Percentiles rank a stretch among this genome's conserved stretches.
phyloP scores from a whole-genome alignment of 371 early-diverging fungal genomes.

The Umbelopsis sp. region DNA sequence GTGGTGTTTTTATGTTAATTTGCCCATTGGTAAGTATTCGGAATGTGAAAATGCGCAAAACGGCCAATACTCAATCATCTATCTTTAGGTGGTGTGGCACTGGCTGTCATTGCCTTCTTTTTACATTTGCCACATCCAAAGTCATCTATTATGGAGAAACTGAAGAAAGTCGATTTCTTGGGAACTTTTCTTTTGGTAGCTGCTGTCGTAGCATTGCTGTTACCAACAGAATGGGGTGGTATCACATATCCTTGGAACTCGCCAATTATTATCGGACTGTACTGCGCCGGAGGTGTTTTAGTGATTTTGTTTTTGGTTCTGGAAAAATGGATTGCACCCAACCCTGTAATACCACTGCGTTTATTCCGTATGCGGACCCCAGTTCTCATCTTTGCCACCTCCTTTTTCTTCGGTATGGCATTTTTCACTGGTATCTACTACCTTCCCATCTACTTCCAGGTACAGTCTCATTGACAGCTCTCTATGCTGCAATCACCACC shows the following conservation, averaged over 20 bases:
- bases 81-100: conserved; percentile 46
- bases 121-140: conserved; percentile 35
- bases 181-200: conserved; percentile 36
- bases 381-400: conserved; percentile 42
- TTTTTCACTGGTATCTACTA: conserved; percentile 63
- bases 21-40: not conserved
- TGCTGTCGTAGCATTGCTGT: conserved; percentile 41
- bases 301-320: conserved; percentile 39
- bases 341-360: conserved; percentile 60
- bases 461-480: conserved; percentile 33
- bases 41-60: conserved; percentile 21
- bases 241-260: conserved; percentile 64
- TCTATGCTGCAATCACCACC: not conserved
- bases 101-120: conserved; percentile 36
- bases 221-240: conserved; percentile 56
- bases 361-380: conserved; percentile 56
- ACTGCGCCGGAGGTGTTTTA: conserved; percentile 53
- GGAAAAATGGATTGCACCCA: conserved; percentile 52
- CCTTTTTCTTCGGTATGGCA: conserved; percentile 59
- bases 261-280: conserved; percentile 60
- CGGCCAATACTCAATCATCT: not conserved
- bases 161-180: conserved; percentile 43
- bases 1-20: conserved; percentile 53
- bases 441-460: conserved; percentile 81
- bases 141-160: conserved; percentile 35